Conservation (phyloP, 805 yeast genomes). For the Cyberlindnera amylophila region DNA sequence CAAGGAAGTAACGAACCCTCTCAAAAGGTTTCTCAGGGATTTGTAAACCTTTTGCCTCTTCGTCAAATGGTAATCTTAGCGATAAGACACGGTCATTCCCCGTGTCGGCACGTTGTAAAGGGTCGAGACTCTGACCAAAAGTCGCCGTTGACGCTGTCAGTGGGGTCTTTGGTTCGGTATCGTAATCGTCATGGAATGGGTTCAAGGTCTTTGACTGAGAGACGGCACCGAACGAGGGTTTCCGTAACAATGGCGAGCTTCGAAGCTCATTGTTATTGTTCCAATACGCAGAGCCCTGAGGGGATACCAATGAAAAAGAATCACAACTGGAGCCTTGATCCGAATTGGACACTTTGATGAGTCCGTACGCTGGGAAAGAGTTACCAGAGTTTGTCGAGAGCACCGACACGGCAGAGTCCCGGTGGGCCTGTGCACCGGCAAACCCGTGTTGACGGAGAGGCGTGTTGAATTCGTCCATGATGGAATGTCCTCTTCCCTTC, state of each 20-base stretch:
- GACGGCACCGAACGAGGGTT: conserved; percentile 1
- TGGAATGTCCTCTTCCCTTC: no score
- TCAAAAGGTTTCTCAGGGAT: conserved; percentile 14
- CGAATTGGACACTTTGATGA: conserved; percentile 22
- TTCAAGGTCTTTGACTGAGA: conserved; percentile 2
- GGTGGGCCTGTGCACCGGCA: background rate
- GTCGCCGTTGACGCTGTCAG: conserved; percentile 6
- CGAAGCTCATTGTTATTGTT: conserved; percentile 7
- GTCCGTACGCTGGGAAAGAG: conserved; percentile 22
- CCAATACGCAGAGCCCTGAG: conserved; percentile 8
- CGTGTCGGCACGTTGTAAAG: background rate
- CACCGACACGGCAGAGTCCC: conserved; percentile 7
- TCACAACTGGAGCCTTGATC: conserved; percentile 23
- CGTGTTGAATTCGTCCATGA: conserved; percentile 6
- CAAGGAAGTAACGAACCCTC: conserved; percentile 11
- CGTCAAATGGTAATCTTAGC: conserved; percentile 5
- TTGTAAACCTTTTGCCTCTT: conserved; percentile 2
- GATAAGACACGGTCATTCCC: background rate
- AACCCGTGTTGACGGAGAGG: conserved; percentile 2
- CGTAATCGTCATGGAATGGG: conserved; percentile 1
- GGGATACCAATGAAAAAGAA: conserved; percentile 12
- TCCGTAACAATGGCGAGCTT: conserved; percentile 1
- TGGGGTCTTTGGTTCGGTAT: conserved; percentile 6
- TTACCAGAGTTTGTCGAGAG: conserved; percentile 10
- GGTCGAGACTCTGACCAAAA: conserved; percentile 4